Evolutionary conservation across 192 early-diverging fungal genomes (phyloP), one percentile per base, ranked within the genome.

Genomic region (Gryganskiella cystojenkinii): DNA sequence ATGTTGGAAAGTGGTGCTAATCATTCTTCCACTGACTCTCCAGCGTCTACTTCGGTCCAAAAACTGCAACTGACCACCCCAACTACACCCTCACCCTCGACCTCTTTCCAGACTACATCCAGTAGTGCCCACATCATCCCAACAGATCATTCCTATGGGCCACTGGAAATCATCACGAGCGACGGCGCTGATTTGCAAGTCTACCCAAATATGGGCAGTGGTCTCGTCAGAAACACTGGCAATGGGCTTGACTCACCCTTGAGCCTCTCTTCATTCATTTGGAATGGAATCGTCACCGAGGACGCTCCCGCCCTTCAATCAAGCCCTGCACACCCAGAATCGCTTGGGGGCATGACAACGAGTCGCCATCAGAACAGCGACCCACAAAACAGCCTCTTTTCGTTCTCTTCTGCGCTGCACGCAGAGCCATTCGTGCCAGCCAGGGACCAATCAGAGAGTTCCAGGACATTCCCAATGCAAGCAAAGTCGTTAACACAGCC

Each of bases 371-470:
- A 50, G 35, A 37, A 9, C 25, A 25, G 7, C 22, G 20, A 27
- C 17, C 49, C 27, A 28, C 43, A 34, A n/a, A 56, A 42, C 37
- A 55, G 44, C 22, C 30, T 64, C 22, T 63, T 64, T 20, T 64
- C 70, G 19, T 57, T 60, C 42, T 65, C 63, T 3, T 50, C 61
- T 1, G 56, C 71, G 2, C 71, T 65, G 10, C 42, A 53, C 28
- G 63, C 57, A 14, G 71, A 73, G 10, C 71, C 71, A 4, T 73
- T 73, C 46, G 56, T 73, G 4, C 71, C 71, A 24, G 15, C 47
- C 19, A 24, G 19, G 47, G 37, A 2, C 71, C 71, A 24, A 6
- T 19, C 19, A 24, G 19, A 19, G 37, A 40, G 37, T 13, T 5
- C 37, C 37, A 9, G 37, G 37, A 40, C 13, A 40, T 40, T 40